Evolutionary conservation across 176 grass and related monocot species (phyloP), one percentile per base, ranked within the genome.

Genomic region (Cocos nucifera): DNA sequence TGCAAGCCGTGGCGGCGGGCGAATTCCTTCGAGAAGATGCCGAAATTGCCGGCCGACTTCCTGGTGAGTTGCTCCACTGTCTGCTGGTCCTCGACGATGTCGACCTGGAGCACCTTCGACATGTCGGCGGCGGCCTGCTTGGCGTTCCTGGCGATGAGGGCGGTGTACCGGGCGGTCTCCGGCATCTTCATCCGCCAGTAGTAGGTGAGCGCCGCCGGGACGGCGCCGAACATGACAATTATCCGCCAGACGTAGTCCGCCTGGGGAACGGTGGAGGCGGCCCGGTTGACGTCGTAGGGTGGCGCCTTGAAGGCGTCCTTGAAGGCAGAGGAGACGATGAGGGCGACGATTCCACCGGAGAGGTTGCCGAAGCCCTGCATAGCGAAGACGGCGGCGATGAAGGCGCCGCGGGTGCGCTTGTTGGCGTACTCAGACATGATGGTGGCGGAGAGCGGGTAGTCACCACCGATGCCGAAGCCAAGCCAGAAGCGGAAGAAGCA

Each of bases 351-450:
- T 8, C 65, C 65, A n/a, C 65, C 65, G 17, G 65, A 25, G 18
- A 68, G 26, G 53, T 56, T 68, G 53, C 65, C 65, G 53, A 68
- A 68, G 4, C 65, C n/a, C 63, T 6, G 61, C 35, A 22, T 66
- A 3, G 25, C 51, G 51, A 66, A 44, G 35, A 44, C 35, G 35
- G 35, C 35, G 35, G 35, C 35, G 35, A 44, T 44, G 35, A 44
- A 44, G 2, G 65, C 27, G 6, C 86, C 86, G 10, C 86, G 23
- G 6, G 77, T 75, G 9, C 64, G 76, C 80, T 95, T 95, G 80
- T 79, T 95, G 17, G 91, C 91, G 59, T 95, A 90, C 72, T 95
- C 86, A 3, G 91, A 95, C 91, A 95, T 95, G 83, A 95, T 95
- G 32, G 91, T 90, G 2, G 91, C 86, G 0, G 78, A 82, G 17